These are phyloP conservation scores for Zygoascus flipseniorum DNA, from an alignment of 805 yeast genomes.

Conservation along the genomic window DNA sequence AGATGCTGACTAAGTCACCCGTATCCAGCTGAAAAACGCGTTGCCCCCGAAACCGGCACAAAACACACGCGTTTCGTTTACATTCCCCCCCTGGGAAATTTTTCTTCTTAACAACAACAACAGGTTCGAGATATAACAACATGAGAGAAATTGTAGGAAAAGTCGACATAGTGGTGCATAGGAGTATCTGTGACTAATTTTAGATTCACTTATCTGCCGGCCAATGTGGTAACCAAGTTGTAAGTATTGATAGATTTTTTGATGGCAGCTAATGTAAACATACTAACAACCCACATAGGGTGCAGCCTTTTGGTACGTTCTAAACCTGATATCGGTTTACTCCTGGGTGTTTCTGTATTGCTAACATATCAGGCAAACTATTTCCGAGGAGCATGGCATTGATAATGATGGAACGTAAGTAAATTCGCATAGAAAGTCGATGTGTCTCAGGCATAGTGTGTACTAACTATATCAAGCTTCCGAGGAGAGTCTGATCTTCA, in stretches of 20 bases:
- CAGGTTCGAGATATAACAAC: neutral
- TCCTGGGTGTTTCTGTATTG: neutral
- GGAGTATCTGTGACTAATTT: neutral
- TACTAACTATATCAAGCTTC: slow-evolving; percentile 6
- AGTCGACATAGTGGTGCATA: neutral
- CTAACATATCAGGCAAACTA: slow-evolving; percentile 23
- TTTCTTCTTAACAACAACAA: neutral
- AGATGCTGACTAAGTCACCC: too few species aligned
- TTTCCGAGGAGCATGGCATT: slow-evolving; percentile 34
- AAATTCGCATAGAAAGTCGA: neutral
- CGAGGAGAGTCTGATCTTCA: slow-evolving; percentile 21
- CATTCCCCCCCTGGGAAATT: neutral
- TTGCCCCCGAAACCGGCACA: neutral
- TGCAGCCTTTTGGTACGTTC: slow-evolving; percentile 30
- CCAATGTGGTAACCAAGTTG: slow-evolving; percentile 98
- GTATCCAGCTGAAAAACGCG: neutral
- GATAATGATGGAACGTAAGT: slow-evolving; percentile 25
- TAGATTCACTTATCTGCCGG: slow-evolving; percentile 94
- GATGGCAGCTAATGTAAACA: slow-evolving; percentile 11
- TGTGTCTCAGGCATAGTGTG: slow-evolving; percentile 22
- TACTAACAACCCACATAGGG: slow-evolving; percentile 10
- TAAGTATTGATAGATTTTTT: slow-evolving; percentile 32
- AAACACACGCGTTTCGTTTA: neutral
- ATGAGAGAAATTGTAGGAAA: slow-evolving; percentile 25
- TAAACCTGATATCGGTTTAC: neutral